Evolutionary conservation across 192 early-diverging fungal species (phyloP).

Genomic region (Phlyctochytrium planicorne): DNA sequence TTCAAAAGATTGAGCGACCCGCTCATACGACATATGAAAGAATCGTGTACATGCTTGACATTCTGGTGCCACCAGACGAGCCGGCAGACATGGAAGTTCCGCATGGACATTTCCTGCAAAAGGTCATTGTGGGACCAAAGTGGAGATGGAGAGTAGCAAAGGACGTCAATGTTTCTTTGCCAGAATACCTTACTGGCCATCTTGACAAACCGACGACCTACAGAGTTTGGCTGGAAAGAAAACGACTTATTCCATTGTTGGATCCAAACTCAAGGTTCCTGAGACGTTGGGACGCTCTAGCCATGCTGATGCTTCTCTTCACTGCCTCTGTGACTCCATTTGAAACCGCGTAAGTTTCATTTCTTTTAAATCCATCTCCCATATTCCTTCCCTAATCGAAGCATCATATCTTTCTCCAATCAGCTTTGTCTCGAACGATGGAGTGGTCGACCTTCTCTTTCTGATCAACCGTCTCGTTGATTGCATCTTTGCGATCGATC

Average conservation of each 20-base stretch:
- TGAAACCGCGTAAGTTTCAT: slow-evolving; percentile 47
- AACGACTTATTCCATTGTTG: slow-evolving; percentile 29
- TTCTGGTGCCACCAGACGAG: slow-evolving; percentile 44
- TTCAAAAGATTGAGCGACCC: slow-evolving; percentile 25
- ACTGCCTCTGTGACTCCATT: slow-evolving; percentile 53
- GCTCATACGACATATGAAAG: slow-evolving; percentile 36
- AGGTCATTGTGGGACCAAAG: slow-evolving; percentile 37
- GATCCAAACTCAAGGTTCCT: slow-evolving; percentile 39
- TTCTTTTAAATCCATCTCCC: not conserved
- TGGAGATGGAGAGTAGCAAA: slow-evolving; percentile 39
- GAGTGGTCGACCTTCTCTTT: slow-evolving; percentile 44
- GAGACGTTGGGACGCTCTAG: slow-evolving; percentile 50
- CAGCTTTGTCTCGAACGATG: slow-evolving; percentile 13
- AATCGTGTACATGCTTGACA: slow-evolving; percentile 42
- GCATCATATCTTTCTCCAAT: too few relatives aligned
- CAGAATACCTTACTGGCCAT: slow-evolving; percentile 41
- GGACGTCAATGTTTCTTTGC: slow-evolving; percentile 32
- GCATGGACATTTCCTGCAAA: slow-evolving; percentile 37
- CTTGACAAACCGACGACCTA: slow-evolving; percentile 29
- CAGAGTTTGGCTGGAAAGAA: slow-evolving; percentile 25
- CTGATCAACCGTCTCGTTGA: slow-evolving; percentile 49
- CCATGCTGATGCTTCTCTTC: slow-evolving; percentile 46
- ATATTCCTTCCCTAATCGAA: not conserved
- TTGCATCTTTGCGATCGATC: slow-evolving; percentile 48
- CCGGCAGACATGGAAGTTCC: slow-evolving; percentile 44